These are phyloP conservation scores for Aspergillus sp. DNA, from an alignment of 2,329 filamentous ascomycete species.

Conservation along the genomic window DNA sequence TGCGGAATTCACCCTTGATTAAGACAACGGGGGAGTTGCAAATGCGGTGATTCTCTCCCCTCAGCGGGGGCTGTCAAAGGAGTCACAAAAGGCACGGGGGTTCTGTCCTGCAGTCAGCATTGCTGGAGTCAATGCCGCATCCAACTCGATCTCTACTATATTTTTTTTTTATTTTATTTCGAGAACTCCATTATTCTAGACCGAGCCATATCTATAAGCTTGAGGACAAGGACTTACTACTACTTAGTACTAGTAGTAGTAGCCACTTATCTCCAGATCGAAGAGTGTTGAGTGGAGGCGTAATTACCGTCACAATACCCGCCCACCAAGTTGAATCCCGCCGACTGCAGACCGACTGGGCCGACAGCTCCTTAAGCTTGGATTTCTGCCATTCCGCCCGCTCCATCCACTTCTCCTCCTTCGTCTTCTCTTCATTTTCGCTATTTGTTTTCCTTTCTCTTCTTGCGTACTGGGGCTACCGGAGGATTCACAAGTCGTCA, in stretches of 20 bases:
- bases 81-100: not conserved
- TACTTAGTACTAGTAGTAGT: not conserved
- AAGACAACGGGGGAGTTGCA: not conserved
- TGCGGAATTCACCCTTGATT: not conserved
- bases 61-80: not conserved
- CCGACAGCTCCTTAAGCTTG: slow-evolving; percentile 2
- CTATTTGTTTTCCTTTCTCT: not conserved
- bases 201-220: not conserved
- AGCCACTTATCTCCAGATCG: not conserved
- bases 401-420: slow-evolving; percentile 7
- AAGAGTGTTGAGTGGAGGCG: not conserved
- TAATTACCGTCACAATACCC: slow-evolving; percentile 14
- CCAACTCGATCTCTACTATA: not conserved
- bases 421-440: not conserved
- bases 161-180: not conserved
- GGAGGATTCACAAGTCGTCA: slow-evolving; percentile 20
- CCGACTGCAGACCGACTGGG: not conserved
- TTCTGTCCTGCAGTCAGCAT: not conserved
- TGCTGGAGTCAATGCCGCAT: not conserved
- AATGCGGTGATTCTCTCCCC: slow-evolving; percentile 3
- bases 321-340: not conserved
- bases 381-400: slow-evolving; percentile 6
- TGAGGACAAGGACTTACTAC: not conserved
- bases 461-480: not conserved
- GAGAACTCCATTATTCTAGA: not conserved